These are phyloP conservation scores for Grammothele lineata DNA, from an alignment of 768 basidiomycete genomes.

Conservation along the genomic window DNA sequence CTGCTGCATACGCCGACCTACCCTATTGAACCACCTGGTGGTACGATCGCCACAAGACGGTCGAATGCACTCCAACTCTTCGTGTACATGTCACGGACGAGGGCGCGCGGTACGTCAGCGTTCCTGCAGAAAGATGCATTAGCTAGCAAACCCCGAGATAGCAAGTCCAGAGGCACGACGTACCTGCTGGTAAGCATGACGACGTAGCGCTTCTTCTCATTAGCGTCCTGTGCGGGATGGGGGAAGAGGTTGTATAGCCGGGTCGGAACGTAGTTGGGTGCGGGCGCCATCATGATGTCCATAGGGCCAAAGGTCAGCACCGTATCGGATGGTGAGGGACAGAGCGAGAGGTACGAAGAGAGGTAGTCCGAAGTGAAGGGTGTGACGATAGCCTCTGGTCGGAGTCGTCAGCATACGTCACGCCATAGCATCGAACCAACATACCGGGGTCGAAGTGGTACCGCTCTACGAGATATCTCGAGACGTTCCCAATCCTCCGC, in stretches of 20 bases:
- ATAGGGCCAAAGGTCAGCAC: conserved; percentile 79
- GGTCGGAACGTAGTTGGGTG: conserved; percentile 70
- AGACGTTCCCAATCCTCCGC: conserved; percentile 59
- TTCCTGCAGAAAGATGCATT: conserved; percentile 43
- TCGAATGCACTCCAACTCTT: conserved; percentile 94
- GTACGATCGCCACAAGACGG: conserved; percentile 81
- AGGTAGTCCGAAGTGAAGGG: conserved; percentile 78
- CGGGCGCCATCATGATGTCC: conserved; percentile 73
- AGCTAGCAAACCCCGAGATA: neutral
- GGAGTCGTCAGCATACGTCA: neutral
- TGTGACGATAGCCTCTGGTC: conserved; percentile 61
- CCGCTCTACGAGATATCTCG: conserved; percentile 73
- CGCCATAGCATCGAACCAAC: conserved; percentile 7
- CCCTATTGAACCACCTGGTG: conserved; percentile 90
- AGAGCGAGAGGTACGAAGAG: conserved; percentile 72
- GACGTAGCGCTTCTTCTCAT: conserved; percentile 72
- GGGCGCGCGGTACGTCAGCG: conserved; percentile 77
- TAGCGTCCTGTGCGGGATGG: conserved; percentile 76
- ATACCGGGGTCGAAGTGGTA: conserved; percentile 77
- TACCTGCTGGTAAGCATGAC: conserved; percentile 69
- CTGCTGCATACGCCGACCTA: conserved; percentile 32
- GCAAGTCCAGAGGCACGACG: conserved; percentile 2
- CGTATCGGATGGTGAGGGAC: conserved; percentile 67
- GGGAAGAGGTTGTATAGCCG: conserved; percentile 72
- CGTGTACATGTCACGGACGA: conserved; percentile 88